phyloP scores from a whole-genome alignment of 306 rosid genomes.

The apple (Malus domestica) region DNA sequence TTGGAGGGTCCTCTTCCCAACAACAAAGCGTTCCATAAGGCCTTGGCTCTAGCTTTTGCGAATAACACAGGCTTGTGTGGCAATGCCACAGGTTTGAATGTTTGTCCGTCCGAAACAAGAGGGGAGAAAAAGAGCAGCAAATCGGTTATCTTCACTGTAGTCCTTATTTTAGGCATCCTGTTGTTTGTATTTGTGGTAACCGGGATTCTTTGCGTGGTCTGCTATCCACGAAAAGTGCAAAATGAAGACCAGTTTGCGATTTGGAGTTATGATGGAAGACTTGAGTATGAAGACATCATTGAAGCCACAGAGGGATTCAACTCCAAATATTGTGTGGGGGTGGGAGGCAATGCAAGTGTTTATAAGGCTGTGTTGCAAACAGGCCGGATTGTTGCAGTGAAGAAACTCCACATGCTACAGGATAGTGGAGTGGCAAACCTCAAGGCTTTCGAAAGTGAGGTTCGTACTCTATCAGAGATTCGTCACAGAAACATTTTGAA shows the following conservation, averaged over 20 bases:
- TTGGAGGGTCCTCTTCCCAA: constrained; percentile 24
- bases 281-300: constrained; percentile 6
- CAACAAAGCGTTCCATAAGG: constrained; percentile 10
- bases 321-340: constrained; percentile 14
- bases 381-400: constrained; percentile 15
- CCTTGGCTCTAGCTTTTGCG: background rate
- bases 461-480: background rate
- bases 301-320: constrained; percentile 15
- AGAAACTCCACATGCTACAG: constrained; percentile 9
- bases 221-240: background rate
- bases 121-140: background rate
- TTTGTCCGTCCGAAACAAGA: background rate
- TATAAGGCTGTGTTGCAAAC: constrained; percentile 17
- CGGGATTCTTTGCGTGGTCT: background rate
- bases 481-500: constrained; percentile 14
- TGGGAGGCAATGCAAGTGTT: constrained; percentile 14
- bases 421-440: background rate
- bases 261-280: constrained; percentile 17
- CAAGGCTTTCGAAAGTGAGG: constrained; percentile 15
- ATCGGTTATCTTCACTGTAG: background rate
- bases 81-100: background rate
- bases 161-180: background rate
- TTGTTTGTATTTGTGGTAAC: background rate
- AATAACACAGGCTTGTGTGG: constrained; percentile 18
- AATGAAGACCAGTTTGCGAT: background rate